Evolutionary conservation across 176 grass and related monocot genomes (phyloP).

Genomic region (Oryza australiensis): DNA sequence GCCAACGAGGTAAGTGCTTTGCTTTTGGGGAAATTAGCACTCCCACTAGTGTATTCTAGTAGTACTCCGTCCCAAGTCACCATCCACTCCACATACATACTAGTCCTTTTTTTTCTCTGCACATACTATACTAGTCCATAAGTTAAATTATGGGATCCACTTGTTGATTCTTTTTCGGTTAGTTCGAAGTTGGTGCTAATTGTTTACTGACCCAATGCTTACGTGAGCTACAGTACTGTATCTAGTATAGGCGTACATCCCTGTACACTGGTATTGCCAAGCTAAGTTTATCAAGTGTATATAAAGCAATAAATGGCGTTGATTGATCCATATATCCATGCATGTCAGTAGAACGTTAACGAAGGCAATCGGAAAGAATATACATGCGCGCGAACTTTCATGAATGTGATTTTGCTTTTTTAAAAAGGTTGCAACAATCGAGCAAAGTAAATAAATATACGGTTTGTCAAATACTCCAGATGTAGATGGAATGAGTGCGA

Average conservation of each 20-base stretch:
- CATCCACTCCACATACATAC: too few relatives aligned
- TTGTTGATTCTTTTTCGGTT: background rate
- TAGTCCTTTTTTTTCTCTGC: background rate
- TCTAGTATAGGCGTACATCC: background rate
- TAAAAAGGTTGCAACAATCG: background rate
- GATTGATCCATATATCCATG: background rate
- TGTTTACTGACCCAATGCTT: background rate
- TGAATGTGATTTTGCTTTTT: background rate
- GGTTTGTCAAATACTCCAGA: background rate
- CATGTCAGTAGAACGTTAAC: background rate
- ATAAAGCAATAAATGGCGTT: background rate
- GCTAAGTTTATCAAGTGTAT: background rate
- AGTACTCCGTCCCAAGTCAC: too few relatives aligned
- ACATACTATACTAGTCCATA: background rate
- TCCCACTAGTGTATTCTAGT: too few relatives aligned
- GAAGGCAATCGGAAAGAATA: background rate
- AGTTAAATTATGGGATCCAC: background rate
- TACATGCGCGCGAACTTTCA: background rate
- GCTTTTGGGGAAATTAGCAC: background rate
- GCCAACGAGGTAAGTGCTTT: background rate
- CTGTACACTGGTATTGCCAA: background rate
- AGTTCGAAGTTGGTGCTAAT: background rate
- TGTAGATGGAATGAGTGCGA: background rate
- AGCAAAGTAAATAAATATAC: constrained; percentile 6
- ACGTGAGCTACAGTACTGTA: background rate